Conservation (phyloP, 768 basidiomycete genomes). For the Calocera viscosa region DNA sequence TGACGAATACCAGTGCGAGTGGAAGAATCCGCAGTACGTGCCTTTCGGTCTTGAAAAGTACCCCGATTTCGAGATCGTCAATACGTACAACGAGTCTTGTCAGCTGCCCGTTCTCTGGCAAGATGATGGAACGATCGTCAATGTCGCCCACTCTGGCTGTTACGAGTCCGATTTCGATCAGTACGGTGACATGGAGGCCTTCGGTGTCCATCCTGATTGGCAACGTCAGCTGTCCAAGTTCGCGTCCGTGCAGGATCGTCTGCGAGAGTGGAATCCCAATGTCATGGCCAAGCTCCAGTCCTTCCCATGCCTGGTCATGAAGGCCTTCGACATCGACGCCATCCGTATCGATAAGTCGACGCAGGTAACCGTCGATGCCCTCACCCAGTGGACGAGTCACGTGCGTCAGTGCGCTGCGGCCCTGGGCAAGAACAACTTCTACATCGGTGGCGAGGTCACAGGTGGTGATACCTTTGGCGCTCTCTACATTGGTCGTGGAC, state of each 20-base stretch:
- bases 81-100: constrained; percentile 63
- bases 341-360: constrained; percentile 95
- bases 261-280: constrained; percentile 75
- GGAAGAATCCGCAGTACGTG: constrained; percentile 58
- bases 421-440: constrained; percentile 74
- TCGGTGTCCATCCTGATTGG: constrained; percentile 91
- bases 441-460: constrained; percentile 86
- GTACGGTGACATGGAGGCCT: constrained; percentile 93
- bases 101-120: constrained; percentile 66
- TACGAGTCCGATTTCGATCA: constrained; percentile 80
- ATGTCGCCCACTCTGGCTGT: constrained; percentile 55
- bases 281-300: constrained; percentile 66
- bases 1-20: constrained; percentile 56
- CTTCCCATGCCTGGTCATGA: constrained; percentile 79
- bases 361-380: constrained; percentile 72
- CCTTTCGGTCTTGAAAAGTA: constrained; percentile 85
- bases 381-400: constrained; percentile 59
- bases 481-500: constrained; percentile 79
- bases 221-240: constrained; percentile 90
- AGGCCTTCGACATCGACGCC: constrained; percentile 79
- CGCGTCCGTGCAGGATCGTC: constrained; percentile 90
- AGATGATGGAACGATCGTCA: constrained; percentile 54
- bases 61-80: constrained; percentile 64
- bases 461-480: constrained; percentile 86
- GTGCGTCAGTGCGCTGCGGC: constrained; percentile 62